A percentile compares a stretch with the other conserved stretches of the same genome.
phyloP scores from a whole-genome alignment of 139 green algal genomes.

The Volvox reticuliferus region DNA sequence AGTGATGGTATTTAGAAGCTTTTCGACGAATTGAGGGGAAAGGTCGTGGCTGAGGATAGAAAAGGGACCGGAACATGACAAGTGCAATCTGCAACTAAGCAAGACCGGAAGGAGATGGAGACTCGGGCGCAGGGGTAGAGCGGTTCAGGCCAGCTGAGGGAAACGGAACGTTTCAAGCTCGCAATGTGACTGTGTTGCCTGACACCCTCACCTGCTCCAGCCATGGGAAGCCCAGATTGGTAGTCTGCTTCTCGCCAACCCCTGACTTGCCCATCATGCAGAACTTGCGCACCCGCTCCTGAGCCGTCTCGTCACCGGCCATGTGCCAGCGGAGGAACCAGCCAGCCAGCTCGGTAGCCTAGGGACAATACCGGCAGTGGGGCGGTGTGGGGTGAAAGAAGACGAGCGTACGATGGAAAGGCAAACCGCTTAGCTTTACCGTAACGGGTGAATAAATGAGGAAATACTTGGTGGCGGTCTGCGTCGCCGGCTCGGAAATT shows the following conservation, averaged over 20 bases:
- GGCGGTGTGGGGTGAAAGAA: neutral
- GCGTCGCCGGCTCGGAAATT: too few species aligned
- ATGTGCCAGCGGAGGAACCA: slow-evolving; percentile 12
- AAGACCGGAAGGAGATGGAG: too few species aligned
- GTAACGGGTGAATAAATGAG: too few species aligned
- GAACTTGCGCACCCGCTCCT: neutral
- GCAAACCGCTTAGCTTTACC: too few species aligned
- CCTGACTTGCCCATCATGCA: neutral
- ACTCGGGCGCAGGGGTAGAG: neutral
- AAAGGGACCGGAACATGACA: too few species aligned
- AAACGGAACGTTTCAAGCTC: neutral
- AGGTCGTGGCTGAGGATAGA: too few species aligned
- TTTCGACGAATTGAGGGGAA: too few species aligned
- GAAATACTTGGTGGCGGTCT: too few species aligned
- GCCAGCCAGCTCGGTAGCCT: neutral
- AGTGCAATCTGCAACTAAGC: too few species aligned
- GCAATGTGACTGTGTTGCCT: neutral
- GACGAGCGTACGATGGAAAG: neutral
- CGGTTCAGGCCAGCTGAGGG: neutral
- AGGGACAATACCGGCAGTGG: neutral
- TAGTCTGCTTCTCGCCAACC: slow-evolving; percentile 9
- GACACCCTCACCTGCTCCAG: slow-evolving; percentile 2
- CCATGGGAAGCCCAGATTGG: slow-evolving; percentile 26
- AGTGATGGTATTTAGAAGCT: too few species aligned
- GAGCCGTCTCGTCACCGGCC: neutral